Base-by-base conservation (phyloP, 805 yeast species). In the Candida insectalens region DNA sequence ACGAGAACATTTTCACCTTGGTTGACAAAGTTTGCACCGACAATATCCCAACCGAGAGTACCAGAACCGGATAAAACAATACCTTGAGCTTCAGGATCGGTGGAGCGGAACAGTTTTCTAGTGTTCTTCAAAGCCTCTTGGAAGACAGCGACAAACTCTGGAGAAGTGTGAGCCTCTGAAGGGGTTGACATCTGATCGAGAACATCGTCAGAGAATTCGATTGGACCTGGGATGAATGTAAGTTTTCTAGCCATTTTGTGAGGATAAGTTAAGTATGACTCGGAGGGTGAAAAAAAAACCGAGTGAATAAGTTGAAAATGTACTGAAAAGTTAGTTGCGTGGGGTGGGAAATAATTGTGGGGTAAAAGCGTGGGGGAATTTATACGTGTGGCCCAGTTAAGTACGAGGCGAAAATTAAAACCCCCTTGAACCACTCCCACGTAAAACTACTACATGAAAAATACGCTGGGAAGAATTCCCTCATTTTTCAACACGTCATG, bases 41-140 rank as follows among this genome's bases (percentile, higher is more conserved):
- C 78, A 41, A 88, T 63, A 51, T 88, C 97, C 95, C 96, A 88
- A 25, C 97, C 97, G 27, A 88, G 67, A 15, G 96, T 85, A 37
- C 97, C 97, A 2, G 94, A 80, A 28, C 96, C 97, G 3, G 92
- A 69, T 37, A 89, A 53, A 12, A 89, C 83, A 39, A 83, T 67
- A 6, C 88, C 84, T 62, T 84, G 95, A 25, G 92, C 72, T n/a
- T 59, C 53, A 10, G 72, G 56, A 47, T 70, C 74, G 19, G 74
- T 62, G 19, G 89, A 76, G 51, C 77, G 71, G 70, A 88, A 88
- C 44, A 89, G 59, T 44, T 64, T 67, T 47, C 96, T 73, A 46
- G 84, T 68, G 55, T 76, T 73, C 47, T 66, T 57, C 50, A 89
- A 67, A 12, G 72, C 80, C 14, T 69, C 56, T 54, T 79, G 82